Base-by-base conservation (phyloP, 257 asterid species). In the Osmanthus fragrans region DNA sequence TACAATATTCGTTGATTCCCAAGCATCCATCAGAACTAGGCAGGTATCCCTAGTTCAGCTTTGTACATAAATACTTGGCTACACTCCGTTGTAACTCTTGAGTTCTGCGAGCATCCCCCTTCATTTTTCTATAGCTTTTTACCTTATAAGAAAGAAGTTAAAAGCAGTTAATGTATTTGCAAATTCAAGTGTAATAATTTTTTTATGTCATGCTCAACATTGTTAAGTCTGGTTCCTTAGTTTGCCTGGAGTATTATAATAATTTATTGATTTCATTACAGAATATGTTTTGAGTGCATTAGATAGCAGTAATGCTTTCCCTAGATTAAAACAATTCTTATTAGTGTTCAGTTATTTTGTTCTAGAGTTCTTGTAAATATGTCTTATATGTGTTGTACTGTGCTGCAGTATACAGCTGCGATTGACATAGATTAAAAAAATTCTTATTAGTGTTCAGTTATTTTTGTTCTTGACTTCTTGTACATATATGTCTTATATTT, bases 361-460 rank as follows among this genome's bases (percentile, higher is more conserved):
- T 92, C 68, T 74, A 77, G n/a, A 54, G 27, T n/a, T 64, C 45
- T 47, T 81, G 37, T 80, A 58, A 69, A n/a, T 70, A 68, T 66
- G 0, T 72, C 86, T 88, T 72, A 87, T 37, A 29, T 73, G 25
- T 78, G 23, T 76, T 65, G 37, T 54, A 19, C 29, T 74, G 45
- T 45, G 77, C 72, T 93, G 90, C 97, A 92, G 98, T 94, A 94
- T 84, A 94, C 97, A 30, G 94, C 97, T 74, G 98, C 97, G 23
- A 92, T 94, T 67, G 98, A 94, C 78, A 89, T 90, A 90, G 98
- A 92, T 89, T 88, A 89, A 89, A 91, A 85, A 79, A 82, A 76
- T 88, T 94, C 88, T 90, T 81, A 71, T 72, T 66, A 60, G 2
- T 25, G 30, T 60, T 25, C 68, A 60, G 10, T 74, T 47, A 49